Evolutionary conservation across 164 flowering plant genomes (phyloP).

Genomic region (Santalum album): DNA sequence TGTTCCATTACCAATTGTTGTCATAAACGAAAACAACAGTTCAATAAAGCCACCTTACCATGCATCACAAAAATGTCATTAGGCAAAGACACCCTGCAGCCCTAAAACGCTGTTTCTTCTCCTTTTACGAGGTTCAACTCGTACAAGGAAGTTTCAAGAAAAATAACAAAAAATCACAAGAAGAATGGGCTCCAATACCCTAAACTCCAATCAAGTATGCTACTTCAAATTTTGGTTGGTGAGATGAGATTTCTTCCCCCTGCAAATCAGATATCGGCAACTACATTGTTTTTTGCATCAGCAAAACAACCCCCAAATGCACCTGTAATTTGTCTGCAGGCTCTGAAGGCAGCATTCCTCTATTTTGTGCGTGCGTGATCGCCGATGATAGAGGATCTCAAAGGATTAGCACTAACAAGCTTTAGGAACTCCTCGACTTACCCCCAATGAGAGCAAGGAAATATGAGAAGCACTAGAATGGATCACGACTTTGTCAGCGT

Average conservation of each 20-base stretch:
- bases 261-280: neutral
- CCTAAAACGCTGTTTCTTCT: too few relatives aligned
- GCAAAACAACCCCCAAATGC: neutral
- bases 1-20: too few relatives aligned
- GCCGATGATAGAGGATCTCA: neutral
- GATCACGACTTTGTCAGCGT: neutral
- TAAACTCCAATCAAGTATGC: neutral
- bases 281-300: neutral
- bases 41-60: too few relatives aligned
- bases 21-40: too few relatives aligned
- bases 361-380: neutral
- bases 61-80: too few relatives aligned
- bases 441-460: neutral
- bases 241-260: neutral
- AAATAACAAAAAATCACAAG: too few relatives aligned
- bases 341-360: neutral
- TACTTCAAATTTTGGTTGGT: slow-evolving; percentile 1
- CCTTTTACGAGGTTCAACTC: too few relatives aligned
- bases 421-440: too few relatives aligned
- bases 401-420: neutral
- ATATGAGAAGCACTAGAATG: neutral
- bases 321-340: neutral
- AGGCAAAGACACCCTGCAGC: too few relatives aligned
- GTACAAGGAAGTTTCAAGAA: too few relatives aligned
- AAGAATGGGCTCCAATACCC: neutral